Percentiles rank a stretch among this genome's conserved stretches.
phyloP scores from a whole-genome alignment of 2,329 filamentous ascomycete genomes.

The Colletotrichum neosansevieriae region DNA sequence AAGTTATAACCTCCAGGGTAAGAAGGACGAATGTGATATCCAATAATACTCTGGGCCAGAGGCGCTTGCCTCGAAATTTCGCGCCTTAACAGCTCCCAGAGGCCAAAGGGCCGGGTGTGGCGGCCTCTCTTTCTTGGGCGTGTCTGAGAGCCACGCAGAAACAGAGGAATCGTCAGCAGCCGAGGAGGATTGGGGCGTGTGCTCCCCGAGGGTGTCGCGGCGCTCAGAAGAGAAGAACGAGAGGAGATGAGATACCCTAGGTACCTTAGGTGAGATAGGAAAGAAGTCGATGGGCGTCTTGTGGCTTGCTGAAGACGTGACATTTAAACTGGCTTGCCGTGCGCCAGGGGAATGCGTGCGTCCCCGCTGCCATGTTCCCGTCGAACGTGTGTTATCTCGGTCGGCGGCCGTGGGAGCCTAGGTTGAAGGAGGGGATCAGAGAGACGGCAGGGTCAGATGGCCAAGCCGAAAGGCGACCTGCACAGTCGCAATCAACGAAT shows the following conservation, averaged over 20 bases:
- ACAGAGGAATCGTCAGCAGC: conserved; percentile 1
- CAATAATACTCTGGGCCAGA: background rate
- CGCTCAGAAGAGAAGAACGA: conserved; percentile 4
- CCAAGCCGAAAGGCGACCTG: background rate
- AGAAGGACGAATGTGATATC: background rate
- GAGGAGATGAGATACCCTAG: conserved; percentile 7
- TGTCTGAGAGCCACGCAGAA: conserved; percentile 1
- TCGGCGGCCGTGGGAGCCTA: background rate
- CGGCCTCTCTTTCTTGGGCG: background rate
- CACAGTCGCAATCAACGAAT: background rate
- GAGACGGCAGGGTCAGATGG: background rate
- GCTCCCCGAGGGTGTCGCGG: background rate
- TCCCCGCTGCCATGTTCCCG: background rate
- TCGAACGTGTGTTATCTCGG: background rate
- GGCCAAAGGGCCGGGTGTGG: background rate
- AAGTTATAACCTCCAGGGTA: background rate
- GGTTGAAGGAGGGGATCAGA: background rate
- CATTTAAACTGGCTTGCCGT: conserved; percentile 5
- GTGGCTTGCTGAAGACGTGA: conserved; percentile 37
- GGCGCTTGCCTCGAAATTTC: background rate
- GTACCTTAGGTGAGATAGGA: background rate
- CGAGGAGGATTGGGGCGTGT: background rate
- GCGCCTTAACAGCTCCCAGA: background rate
- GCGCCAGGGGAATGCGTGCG: conserved; percentile 4
- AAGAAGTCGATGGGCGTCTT: conserved; percentile 1